Base-by-base conservation (phyloP, 2,329 filamentous ascomycete genomes). In the Clonostachys byssicola region DNA sequence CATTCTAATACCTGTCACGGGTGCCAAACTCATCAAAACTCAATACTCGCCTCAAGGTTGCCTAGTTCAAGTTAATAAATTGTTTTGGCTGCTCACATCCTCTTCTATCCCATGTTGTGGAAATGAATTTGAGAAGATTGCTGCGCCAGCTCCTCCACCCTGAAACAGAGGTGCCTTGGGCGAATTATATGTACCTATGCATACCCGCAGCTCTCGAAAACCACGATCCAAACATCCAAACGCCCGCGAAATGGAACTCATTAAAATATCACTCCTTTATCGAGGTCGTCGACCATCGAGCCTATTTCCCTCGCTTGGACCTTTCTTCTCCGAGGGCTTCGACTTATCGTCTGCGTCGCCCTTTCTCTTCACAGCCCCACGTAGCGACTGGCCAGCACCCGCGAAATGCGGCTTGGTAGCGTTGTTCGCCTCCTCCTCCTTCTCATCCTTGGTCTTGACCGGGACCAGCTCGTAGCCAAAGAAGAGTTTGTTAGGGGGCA, bases 381-480 rank as follows among this genome's bases (percentile, higher is more conserved):
- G 75, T 36, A 96, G 70, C 6, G 88, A 94, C 65, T 96, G 88
- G 0, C 92, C 92, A 54, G 89, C 82, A 0, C 92, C 92, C 5
- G 85, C 82, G 66, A 96, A 96, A 55, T 83, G 83, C n/a, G 86
- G 86, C 53, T 83, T 81, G 50, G 77, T 75, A 5, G 79, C 75
- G n/a, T 82, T 54, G 51, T 83, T 77, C 36, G 82, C 78, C 50
- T 84, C 76, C 50, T 84, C 76, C 45, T 83, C 80, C 61, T 83
- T 84, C 49, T 89, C 83, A 35, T 82, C 86, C 48, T 86, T 83
- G 9, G 88, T 89, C 72, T 90, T 92, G 40, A 95, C 76, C 0
- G 92, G 92, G 65, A 88, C 95, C 62, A 96, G 80, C 60, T 95
- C 87, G 60, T 97, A 99, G 4, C 94, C 94, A 53, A 99, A 95